Conservation (phyloP, 2,329 filamentous ascomycete genomes). For the Colletotrichum lini region DNA sequence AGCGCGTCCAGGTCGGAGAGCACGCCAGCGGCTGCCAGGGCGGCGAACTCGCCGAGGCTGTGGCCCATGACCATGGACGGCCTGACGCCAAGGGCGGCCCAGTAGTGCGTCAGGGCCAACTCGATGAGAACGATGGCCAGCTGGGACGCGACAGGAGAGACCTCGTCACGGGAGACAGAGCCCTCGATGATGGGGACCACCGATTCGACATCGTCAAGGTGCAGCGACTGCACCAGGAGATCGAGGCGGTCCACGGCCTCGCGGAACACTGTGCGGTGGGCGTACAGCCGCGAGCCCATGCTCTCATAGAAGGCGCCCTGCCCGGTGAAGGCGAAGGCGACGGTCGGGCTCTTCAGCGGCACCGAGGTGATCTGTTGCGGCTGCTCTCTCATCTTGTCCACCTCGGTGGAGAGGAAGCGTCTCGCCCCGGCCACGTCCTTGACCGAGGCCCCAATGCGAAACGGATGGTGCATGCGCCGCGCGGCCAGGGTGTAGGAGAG, state of each 20-base stretch:
- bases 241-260: slow-evolving; percentile 67
- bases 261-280: slow-evolving; percentile 62
- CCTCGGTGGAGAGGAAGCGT: slow-evolving; percentile 50
- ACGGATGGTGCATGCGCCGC: slow-evolving; percentile 66
- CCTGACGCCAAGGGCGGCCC: slow-evolving; percentile 65
- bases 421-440: slow-evolving; percentile 53
- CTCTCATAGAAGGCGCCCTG: slow-evolving; percentile 69
- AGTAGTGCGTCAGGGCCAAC: slow-evolving; percentile 50
- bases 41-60: slow-evolving; percentile 81
- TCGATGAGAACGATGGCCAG: slow-evolving; percentile 66
- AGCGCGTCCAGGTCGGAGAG: slow-evolving; percentile 79
- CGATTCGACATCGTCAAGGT: slow-evolving; percentile 44
- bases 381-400: slow-evolving; percentile 54
- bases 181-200: slow-evolving; percentile 1
- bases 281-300: slow-evolving; percentile 64
- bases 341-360: slow-evolving; percentile 58
- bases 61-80: slow-evolving; percentile 72
- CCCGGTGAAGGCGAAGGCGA: slow-evolving; percentile 68
- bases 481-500: slow-evolving; percentile 79
- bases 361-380: slow-evolving; percentile 57
- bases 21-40: slow-evolving; percentile 78
- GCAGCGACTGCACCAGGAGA: slow-evolving; percentile 62
- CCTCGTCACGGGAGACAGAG: not conserved
- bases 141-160: slow-evolving; percentile 47
- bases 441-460: slow-evolving; percentile 59